A percentile compares a stretch with the other conserved stretches of the same genome.
Evolutionary conservation across 148 eudicot species (phyloP).

Genomic region (Fagopyrum esculentum): DNA sequence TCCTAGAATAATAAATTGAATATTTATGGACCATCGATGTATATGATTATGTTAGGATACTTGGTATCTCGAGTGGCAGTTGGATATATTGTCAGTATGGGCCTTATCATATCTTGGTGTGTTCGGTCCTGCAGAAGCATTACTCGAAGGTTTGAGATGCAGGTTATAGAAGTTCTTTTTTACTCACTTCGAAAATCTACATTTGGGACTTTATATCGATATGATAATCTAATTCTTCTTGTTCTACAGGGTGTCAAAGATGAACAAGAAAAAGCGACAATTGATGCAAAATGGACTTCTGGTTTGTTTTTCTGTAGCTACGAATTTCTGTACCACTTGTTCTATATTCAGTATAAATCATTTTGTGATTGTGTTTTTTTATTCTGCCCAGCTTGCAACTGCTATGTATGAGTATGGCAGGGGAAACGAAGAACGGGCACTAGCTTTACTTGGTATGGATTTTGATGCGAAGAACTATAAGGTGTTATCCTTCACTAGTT

Average conservation of each 20-base stretch:
- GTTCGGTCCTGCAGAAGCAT: constrained; percentile 43
- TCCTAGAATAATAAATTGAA: background rate
- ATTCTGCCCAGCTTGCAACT: constrained; percentile 60
- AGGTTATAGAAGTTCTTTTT: constrained; percentile 29
- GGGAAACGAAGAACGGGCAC: constrained; percentile 51
- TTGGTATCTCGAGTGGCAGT: constrained; percentile 84
- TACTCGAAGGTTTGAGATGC: constrained; percentile 50
- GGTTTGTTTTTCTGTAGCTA: constrained; percentile 44
- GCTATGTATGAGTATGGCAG: constrained; percentile 63
- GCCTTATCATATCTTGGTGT: constrained; percentile 48
- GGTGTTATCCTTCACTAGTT: constrained; percentile 31
- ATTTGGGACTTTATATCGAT: background rate
- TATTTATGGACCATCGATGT: background rate
- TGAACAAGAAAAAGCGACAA: constrained; percentile 59
- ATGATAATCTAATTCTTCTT: background rate
- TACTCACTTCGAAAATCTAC: background rate
- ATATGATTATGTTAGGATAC: constrained; percentile 26
- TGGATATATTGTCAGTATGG: constrained; percentile 72
- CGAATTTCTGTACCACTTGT: background rate
- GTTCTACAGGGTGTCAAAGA: constrained; percentile 47
- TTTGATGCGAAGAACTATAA: constrained; percentile 67
- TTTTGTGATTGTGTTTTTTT: background rate
- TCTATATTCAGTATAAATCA: background rate
- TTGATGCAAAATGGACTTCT: constrained; percentile 47
- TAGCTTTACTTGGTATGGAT: constrained; percentile 52